Conservation (phyloP, 805 yeast genomes). For the Candida mattraensis region DNA sequence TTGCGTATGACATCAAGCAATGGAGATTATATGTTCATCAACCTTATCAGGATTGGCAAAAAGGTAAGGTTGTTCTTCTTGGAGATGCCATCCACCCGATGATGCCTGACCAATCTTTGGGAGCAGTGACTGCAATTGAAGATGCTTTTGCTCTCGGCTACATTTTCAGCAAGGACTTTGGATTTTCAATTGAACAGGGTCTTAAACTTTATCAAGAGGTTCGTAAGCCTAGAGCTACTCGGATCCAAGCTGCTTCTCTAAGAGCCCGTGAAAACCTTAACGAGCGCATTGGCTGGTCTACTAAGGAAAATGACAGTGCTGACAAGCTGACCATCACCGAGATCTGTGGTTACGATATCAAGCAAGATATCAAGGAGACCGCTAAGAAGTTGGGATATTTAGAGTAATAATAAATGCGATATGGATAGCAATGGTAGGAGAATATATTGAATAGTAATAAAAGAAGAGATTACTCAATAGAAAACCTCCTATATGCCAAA, state of each 20-base stretch:
- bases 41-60: conserved; percentile 26
- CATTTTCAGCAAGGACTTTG: conserved; percentile 30
- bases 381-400: conserved; percentile 8
- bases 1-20: conserved; percentile 30
- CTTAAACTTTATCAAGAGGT: conserved; percentile 28
- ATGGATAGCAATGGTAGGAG: no score
- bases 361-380: conserved; percentile 25
- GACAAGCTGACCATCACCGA: conserved; percentile 33
- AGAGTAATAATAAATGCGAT: no score
- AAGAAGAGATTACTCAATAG: no score
- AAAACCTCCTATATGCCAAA: no score
- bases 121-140: conserved; percentile 21
- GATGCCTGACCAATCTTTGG: conserved; percentile 26
- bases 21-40: conserved; percentile 31
- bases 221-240: conserved; percentile 32
- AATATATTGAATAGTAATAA: no score
- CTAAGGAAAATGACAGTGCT: conserved; percentile 17
- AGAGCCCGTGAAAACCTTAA: conserved; percentile 34
- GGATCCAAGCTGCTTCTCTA: conserved; percentile 34
- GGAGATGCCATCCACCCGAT: conserved; percentile 40
- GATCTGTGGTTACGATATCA: conserved; percentile 34
- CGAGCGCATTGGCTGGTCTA: conserved; percentile 35
- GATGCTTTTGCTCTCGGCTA: conserved; percentile 28
- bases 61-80: conserved; percentile 32
- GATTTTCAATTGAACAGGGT: conserved; percentile 25